Evolutionary conservation across 441 rosid genomes (phyloP).

Genomic region (Adansonia grandidieri): DNA sequence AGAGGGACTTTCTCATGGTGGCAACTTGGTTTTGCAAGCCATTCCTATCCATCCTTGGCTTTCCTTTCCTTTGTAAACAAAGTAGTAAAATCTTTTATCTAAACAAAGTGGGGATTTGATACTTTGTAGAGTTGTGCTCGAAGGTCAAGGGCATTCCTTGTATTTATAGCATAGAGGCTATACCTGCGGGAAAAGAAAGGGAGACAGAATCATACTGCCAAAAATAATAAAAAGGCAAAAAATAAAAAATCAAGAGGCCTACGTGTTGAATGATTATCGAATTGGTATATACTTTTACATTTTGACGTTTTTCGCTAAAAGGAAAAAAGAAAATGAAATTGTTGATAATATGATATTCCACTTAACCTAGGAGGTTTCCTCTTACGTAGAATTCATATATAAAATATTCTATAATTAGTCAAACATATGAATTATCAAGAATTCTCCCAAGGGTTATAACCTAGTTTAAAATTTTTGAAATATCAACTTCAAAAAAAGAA

Average conservation of each 20-base stretch:
- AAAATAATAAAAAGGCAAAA: neutral
- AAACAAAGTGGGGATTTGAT: too few relatives aligned
- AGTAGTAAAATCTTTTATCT: constrained; percentile 7
- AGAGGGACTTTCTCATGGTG: constrained; percentile 51
- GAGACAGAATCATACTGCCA: neutral
- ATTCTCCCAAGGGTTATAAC: neutral
- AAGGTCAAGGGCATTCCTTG: neutral
- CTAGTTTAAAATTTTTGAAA: neutral
- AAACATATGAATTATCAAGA: neutral
- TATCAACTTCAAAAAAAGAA: too few relatives aligned
- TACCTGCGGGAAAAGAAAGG: neutral
- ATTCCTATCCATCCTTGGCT: constrained; percentile 42
- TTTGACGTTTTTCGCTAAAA: neutral
- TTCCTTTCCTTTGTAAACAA: neutral
- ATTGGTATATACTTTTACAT: neutral
- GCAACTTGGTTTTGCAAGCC: constrained; percentile 47
- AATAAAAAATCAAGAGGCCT: neutral
- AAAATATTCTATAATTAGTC: neutral
- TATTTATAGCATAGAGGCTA: constrained; percentile 27
- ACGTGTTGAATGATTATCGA: constrained; percentile 7
- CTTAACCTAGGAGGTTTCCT: neutral
- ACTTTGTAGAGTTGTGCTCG: neutral
- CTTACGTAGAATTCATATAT: neutral
- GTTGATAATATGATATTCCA: neutral
- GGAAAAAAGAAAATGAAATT: neutral